Evolutionary conservation across 768 basidiomycete genomes (phyloP).

Genomic region (Sporobolomyces roseus): DNA sequence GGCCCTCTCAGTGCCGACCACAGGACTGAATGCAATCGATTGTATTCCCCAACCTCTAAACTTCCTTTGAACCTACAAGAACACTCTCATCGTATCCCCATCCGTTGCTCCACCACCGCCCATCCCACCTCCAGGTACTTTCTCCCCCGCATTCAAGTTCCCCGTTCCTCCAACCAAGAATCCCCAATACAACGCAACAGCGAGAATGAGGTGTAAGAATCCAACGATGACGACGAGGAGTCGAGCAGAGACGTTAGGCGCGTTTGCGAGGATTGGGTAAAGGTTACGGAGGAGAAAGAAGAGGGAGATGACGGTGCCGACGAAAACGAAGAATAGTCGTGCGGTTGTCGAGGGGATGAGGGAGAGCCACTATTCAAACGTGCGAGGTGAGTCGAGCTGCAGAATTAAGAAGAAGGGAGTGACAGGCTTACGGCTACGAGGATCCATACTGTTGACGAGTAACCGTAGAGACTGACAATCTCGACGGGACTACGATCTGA

Average conservation of each 20-base stretch:
- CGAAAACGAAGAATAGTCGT: slow-evolving; percentile 54
- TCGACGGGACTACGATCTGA: slow-evolving; percentile 87
- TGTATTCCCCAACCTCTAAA: too few species aligned
- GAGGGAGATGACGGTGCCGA: slow-evolving; percentile 74
- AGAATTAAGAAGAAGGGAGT: neutral
- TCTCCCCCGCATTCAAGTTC: slow-evolving; percentile 7
- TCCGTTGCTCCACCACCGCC: neutral
- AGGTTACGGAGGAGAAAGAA: slow-evolving; percentile 80
- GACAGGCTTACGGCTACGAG: slow-evolving; percentile 67
- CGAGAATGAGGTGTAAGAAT: slow-evolving; percentile 70
- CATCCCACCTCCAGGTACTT: neutral
- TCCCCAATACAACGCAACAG: slow-evolving; percentile 76
- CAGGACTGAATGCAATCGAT: too few species aligned
- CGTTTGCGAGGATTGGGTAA: slow-evolving; percentile 81
- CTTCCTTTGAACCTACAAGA: too few species aligned
- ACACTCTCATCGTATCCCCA: too few species aligned
- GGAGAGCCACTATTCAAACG: slow-evolving; percentile 29
- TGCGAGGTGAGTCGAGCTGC: neutral
- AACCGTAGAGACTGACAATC: slow-evolving; percentile 52
- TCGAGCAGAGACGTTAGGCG: slow-evolving; percentile 77
- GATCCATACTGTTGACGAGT: slow-evolving; percentile 77
- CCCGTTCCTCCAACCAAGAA: slow-evolving; percentile 56
- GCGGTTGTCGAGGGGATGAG: slow-evolving; percentile 26
- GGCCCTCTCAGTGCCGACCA: too few species aligned
- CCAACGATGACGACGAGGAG: slow-evolving; percentile 74